Evolutionary conservation across 2,329 filamentous ascomycete species (phyloP), one percentile per base, ranked within the genome.

Genomic region (Aspergillus cejpii): DNA sequence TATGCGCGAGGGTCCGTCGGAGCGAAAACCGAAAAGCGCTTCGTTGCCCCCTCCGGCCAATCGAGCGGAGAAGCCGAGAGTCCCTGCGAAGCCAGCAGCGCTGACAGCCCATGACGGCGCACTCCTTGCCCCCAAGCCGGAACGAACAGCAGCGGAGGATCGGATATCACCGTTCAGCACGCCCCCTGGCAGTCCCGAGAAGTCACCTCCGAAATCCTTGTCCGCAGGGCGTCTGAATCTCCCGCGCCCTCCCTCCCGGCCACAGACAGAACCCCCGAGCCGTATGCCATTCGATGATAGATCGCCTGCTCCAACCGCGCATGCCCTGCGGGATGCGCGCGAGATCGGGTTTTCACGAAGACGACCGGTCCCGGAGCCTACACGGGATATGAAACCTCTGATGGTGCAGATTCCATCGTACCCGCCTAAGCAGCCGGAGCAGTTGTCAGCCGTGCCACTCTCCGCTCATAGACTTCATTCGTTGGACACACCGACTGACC

Each of bases 121-220:
- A 20, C 51, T 55, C 6, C 55, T 66, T 20, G 48, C 61, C 21
- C 64, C 62, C 15, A 52, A 43, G 6, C 47, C 56, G 4, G 60
- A 60, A 15, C 51, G 44, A 6, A 47, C 50, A 1, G 51, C 60
- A 5, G 59, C 63, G 2, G 73, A 76, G 33, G 71, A 72, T 24
- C 68, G 70, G 40, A 59, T 81, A 0, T 95, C 91, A 1, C 90
- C 91, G 0, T 95, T 96, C 61, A 89, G 76, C 58, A 95, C 88
- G 27, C 89, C 89, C 14, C 88, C 90, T 0, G 83, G 81, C 54
- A 91, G 84, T 60, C 78, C 79, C 3, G 81, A 78, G 44, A 83
- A 76, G 43, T 62, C 72, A 0, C 72, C 76, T n/a, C 69, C 60
- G 5, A 61, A 60, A 33, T 53, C 48, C 1, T 26, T 45, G 6